Evolutionary conservation across 2,329 filamentous ascomycete genomes (phyloP), one percentile per base, ranked within the genome.

Genomic region (Penicillium corylophilum): DNA sequence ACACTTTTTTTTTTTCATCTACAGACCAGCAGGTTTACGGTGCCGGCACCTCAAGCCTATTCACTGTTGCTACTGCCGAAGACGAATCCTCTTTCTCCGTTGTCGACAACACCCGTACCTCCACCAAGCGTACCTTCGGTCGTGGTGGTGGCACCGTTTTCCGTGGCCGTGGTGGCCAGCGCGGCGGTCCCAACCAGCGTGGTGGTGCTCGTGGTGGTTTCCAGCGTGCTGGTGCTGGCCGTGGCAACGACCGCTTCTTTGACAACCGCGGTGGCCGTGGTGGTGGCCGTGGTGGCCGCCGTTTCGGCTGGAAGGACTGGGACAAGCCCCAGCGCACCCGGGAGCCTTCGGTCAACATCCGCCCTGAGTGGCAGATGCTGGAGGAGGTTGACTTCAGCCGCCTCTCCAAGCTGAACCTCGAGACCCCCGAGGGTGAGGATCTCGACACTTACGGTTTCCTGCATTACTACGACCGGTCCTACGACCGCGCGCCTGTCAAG

Each of bases 311-410:
- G 93, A 95, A 94, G 77, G 94, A 99, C 73, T 96, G 91, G 72
- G 94, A 99, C 79, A 97, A 97, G 85, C 94, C 94, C 55, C 85
- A 93, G 73, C 87, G 94, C 68, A 96, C 95, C 77, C 89, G 94
- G 55, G 94, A 99, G 77, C 89, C 93, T 10, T 96, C 91, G 31
- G 90, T 99, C 70, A 93, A 93, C 77, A 91, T 97, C 75, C 95
- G 95, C 77, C 84, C 92, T 20, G 92, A 96, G 72, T 99, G 94
- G 94, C 83, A 85, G 69, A 83, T 99, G 77, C 80, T 96, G 66
- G 94, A 99, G 78, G 94, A 99, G 82, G 96, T 99, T 72, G 94
- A 99, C 75, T 99, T 95, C 79, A 93, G 90, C 79, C 88, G 94
- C 62, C 83, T 99, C 63, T 82, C 84, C 64, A 99, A 99, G 83